Evolutionary conservation across 2,329 filamentous ascomycete genomes (phyloP), one percentile per base, ranked within the genome.

Genomic region (Fusarium sambucinum): DNA sequence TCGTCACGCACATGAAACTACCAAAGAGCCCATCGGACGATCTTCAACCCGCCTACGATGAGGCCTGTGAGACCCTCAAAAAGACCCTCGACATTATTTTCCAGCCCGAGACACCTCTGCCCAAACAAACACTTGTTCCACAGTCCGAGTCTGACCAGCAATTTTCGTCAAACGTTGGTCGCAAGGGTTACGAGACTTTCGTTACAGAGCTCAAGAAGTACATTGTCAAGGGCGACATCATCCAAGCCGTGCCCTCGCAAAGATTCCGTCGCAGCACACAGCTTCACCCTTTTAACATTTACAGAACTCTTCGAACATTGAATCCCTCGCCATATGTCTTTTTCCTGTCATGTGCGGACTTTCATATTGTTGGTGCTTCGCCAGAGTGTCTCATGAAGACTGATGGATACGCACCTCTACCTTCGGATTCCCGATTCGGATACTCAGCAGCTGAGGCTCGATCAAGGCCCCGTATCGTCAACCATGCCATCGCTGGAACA

Each of bases 321-420:
- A 99, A 99, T 78, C 96, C 96, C 0, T 97, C 94, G 11, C 96
- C 96, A 0, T 99, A 99, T 80, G 89, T 99, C 35, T 99, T 99
- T 84, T 99, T 94, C 81, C 88, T 99, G 65, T 90, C 96, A 78
- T 98, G 95, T 81, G 86, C 87, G 63, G 91, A 93, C 75, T 98
- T 99, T 81, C 92, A 97, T 78, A 94, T 99, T 70, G 91, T 99
- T 14, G 96, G 96, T 61, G 96, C 96, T 38, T 97, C 93, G 59
- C 96, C 96, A 2, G 96, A 99, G 81, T 87, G 98, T 64, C 88
- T 99, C 45, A 95, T 97, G 75, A 97, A 97, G 82, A 90, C 73
- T 2, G 69, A 74, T 6, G 73, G 73, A 3, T 74, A 74, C 55
- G 73, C 72, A 0, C 45, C 71, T 14, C 50, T 74, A 3, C 71